A percentile compares a stretch with the other conserved stretches of the same genome.
Evolutionary conservation across 345 rosid species (phyloP).

Genomic region (Gossypium bickii): DNA sequence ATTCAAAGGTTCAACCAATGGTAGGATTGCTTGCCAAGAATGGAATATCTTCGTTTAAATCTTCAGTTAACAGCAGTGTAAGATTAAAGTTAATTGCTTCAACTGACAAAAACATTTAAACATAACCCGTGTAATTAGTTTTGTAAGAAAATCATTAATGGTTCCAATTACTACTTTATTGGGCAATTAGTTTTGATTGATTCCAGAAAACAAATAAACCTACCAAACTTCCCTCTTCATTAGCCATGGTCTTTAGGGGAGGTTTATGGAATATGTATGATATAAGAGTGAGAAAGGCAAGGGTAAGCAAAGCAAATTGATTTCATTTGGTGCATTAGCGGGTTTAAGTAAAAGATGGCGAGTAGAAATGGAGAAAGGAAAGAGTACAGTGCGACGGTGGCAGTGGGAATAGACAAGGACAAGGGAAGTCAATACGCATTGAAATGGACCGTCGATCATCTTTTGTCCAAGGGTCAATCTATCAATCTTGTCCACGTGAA

Average conservation of each 20-base stretch:
- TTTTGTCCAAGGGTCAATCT: slow-evolving; percentile 49
- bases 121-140: background rate
- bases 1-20: background rate
- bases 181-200: background rate
- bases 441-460: slow-evolving; percentile 68
- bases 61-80: background rate
- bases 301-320: background rate
- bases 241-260: background rate
- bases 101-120: background rate
- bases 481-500: slow-evolving; percentile 70
- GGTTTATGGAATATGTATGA: background rate
- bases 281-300: background rate
- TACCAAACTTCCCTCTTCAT: background rate
- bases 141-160: background rate
- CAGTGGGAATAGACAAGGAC: slow-evolving; percentile 72
- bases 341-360: background rate
- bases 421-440: slow-evolving; percentile 74
- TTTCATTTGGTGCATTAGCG: background rate
- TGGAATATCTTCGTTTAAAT: background rate
- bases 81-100: background rate
- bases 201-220: background rate
- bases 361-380: slow-evolving; percentile 23
- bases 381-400: slow-evolving; percentile 39
- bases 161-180: background rate
- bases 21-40: background rate